A percentile compares a stretch with the other conserved stretches of the same genome.
These are phyloP conservation scores for Neofusicoccum ribis DNA, from an alignment of 2,329 filamentous ascomycete species.

Conservation along the genomic window DNA sequence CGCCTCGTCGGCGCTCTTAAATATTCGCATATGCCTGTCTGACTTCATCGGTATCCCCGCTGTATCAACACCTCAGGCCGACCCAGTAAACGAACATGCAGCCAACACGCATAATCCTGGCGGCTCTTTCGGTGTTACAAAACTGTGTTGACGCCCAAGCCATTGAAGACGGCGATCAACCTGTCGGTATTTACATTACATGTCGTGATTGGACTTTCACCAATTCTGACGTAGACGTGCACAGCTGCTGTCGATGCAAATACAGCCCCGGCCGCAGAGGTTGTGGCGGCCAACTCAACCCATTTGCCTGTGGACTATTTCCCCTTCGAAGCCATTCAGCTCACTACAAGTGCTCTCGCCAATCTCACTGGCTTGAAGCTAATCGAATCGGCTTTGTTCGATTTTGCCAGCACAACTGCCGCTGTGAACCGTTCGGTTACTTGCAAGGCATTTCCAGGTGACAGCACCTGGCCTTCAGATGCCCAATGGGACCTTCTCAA, in stretches of 20 bases:
- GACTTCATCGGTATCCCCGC: no score
- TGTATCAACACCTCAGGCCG: no score
- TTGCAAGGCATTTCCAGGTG: neutral
- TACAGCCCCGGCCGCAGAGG: neutral
- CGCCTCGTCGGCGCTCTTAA: no score
- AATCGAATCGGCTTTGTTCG: neutral
- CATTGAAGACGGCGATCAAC: no score
- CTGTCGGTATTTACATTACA: no score
- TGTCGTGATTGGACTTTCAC: no score
- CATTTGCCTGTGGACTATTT: neutral
- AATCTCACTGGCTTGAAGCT: neutral
- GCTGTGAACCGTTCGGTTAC: neutral
- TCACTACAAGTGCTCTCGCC: neutral
- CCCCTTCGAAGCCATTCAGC: neutral
- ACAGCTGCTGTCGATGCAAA: neutral
- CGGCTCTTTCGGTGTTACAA: no score
- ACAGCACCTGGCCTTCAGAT: slow-evolving; percentile 24
- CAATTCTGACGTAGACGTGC: no score
- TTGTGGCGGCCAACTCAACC: neutral
- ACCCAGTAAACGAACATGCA: no score
- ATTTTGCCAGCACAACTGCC: neutral
- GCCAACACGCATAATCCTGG: no score
- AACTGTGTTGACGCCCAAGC: no score
- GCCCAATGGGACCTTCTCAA: slow-evolving; percentile 29
- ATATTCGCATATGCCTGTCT: no score